Evolutionary conservation across 345 rosid genomes (phyloP), one percentile per base, ranked within the genome.

Genomic region (Citrus glauca): DNA sequence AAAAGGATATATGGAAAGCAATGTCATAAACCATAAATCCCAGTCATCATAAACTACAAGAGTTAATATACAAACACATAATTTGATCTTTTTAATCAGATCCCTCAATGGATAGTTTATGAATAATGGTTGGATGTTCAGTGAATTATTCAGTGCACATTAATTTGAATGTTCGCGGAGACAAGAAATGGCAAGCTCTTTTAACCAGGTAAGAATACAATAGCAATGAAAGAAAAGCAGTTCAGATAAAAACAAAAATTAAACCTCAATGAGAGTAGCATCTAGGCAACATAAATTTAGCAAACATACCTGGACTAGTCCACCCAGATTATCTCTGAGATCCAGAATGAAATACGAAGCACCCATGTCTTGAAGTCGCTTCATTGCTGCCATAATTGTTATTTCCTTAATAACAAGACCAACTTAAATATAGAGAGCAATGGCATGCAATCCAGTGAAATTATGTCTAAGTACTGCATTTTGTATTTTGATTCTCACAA

Each of bases 271-370:
- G 32, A 28, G 53, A 57, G 28, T 2, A 7, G n/a, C 24, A 33
- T 35, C 24, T 7, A 55, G 72, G 38, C 6, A 57, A 69, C 50
- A 45, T 13, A 45, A 53, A 17, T 28, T 35, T 45, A 45, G 27
- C 77, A 75, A 76, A 74, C 37, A 59, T 65, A 95, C 98, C 94
- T 93, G 97, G 33, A 95, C 98, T 50, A 95, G 88, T 78, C 99
- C 99, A 78, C 99, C 99, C 67, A 91, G 99, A 85, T 95, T 95
- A 83, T 95, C 97, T 89, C 97, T 87, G 80, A 95, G 98, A 86
- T 95, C 98, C 89, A 95, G 81, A 50, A 95, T 82, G 42, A 93
- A 93, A 87, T 84, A 93, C 27, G 86, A 88, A 2, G 95, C 97
- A 84, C 98, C 99, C 94, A 88, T 95, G 77, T 88, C 93, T 79